Conservation (phyloP, 2,329 filamentous ascomycete species). For the Neofusicoccum sp. region DNA sequence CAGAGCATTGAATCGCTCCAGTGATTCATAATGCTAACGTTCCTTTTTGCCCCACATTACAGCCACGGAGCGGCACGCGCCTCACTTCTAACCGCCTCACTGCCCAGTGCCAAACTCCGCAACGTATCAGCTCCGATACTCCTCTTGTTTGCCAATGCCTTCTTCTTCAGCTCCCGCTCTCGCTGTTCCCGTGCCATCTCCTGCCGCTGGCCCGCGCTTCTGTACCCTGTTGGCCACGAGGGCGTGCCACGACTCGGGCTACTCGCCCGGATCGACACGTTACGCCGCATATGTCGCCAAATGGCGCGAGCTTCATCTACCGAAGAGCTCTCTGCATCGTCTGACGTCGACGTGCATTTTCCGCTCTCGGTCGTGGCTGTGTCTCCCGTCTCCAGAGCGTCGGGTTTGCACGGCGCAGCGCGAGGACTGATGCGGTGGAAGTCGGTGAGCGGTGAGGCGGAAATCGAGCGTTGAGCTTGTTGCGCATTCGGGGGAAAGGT, state of each 20-base stretch:
- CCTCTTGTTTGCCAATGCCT: slow-evolving; percentile 43
- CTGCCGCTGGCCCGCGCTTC: not conserved
- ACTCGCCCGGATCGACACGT: slow-evolving; percentile 19
- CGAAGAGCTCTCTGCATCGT: slow-evolving; percentile 17
- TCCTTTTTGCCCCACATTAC: slow-evolving; percentile 9
- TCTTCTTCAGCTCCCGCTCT: slow-evolving; percentile 30
- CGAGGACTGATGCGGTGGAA: not conserved
- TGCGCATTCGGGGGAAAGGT: not conserved
- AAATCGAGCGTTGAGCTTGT: slow-evolving; percentile 7
- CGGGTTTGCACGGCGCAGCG: not conserved
- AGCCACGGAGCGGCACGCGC: slow-evolving; percentile 9
- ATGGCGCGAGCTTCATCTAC: slow-evolving; percentile 21
- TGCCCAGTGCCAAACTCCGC: slow-evolving; percentile 32
- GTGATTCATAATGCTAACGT: slow-evolving; percentile 8
- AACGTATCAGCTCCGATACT: slow-evolving; percentile 46
- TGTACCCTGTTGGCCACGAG: slow-evolving; percentile 19
- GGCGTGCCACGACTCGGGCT: slow-evolving; percentile 6
- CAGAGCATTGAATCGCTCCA: slow-evolving; percentile 6
- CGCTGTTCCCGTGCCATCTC: slow-evolving; percentile 20
- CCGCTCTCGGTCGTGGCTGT: slow-evolving; percentile 2
- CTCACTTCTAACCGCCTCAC: slow-evolving; percentile 15
- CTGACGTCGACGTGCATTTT: slow-evolving; percentile 16
- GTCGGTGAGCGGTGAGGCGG: slow-evolving; percentile 16
- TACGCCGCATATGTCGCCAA: slow-evolving; percentile 21
- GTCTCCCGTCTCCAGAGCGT: slow-evolving; percentile 1